Conservation (phyloP, 192 early-diverging fungal species). For the Coemansia sp. region DNA sequence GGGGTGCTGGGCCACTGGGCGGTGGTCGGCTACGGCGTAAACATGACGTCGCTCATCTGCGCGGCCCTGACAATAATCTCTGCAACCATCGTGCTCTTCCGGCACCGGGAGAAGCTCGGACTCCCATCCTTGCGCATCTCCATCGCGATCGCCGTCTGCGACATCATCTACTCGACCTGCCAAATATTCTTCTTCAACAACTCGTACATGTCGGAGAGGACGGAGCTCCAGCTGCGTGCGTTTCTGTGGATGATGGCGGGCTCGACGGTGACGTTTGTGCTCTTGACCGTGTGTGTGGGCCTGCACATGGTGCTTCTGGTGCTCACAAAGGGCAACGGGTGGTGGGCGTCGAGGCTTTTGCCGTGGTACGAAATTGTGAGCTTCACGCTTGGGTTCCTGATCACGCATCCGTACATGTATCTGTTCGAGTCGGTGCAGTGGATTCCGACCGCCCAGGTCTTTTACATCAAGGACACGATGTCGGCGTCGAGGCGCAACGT, state of each 20-base stretch:
- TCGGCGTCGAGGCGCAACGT: slow-evolving; percentile 16
- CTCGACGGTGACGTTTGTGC: slow-evolving; percentile 26
- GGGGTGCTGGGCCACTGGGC: not conserved
- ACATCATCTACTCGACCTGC: slow-evolving; percentile 41
- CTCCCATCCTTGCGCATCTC: slow-evolving; percentile 25
- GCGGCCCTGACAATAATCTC: not conserved
- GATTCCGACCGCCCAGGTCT: slow-evolving; percentile 21
- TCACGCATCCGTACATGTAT: slow-evolving; percentile 42
- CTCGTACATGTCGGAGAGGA: slow-evolving; percentile 22
- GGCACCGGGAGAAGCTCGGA: not conserved
- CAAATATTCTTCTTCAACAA: slow-evolving; percentile 43
- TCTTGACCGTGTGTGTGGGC: slow-evolving; percentile 27
- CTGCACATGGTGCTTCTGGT: slow-evolving; percentile 17
- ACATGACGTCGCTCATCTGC: not conserved
- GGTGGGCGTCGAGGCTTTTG: slow-evolving; percentile 14
- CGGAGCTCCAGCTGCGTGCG: slow-evolving; percentile 22
- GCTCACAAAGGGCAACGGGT: not conserved
- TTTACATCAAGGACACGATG: slow-evolving; percentile 18
- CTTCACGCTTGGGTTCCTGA: slow-evolving; percentile 24
- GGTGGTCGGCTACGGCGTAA: not conserved
- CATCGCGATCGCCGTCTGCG: slow-evolving; percentile 28
- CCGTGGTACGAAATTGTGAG: slow-evolving; percentile 29
- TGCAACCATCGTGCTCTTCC: not conserved
- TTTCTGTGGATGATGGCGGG: slow-evolving; percentile 44
- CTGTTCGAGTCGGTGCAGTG: slow-evolving; percentile 34